A percentile compares a stretch with the other conserved stretches of the same genome.
These are phyloP conservation scores for Cladosporium sp. DNA, from an alignment of 2,329 filamentous ascomycete species.

Conservation along the genomic window DNA sequence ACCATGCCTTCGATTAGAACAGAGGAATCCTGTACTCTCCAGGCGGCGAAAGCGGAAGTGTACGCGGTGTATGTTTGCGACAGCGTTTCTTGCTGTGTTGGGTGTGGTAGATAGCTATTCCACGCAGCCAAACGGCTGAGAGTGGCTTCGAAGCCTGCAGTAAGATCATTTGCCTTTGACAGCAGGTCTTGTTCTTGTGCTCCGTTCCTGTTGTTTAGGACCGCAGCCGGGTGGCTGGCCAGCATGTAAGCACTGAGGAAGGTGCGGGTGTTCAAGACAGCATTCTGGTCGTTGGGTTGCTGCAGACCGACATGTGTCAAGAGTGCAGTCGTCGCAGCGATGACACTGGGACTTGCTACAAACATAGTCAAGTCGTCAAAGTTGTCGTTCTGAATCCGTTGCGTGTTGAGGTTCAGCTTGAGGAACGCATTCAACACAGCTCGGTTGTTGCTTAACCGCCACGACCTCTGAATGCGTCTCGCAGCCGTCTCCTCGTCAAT, in stretches of 20 bases:
- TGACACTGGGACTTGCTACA: slow-evolving; percentile 65
- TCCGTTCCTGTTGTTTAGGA: slow-evolving; percentile 74
- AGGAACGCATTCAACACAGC: slow-evolving; percentile 66
- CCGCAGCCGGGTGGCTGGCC: slow-evolving; percentile 73
- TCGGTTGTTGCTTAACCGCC: slow-evolving; percentile 61
- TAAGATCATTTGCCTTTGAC: slow-evolving; percentile 72
- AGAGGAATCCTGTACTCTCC: slow-evolving; percentile 78
- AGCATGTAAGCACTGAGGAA: slow-evolving; percentile 81
- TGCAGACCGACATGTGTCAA: slow-evolving; percentile 68
- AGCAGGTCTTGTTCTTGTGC: slow-evolving; percentile 71
- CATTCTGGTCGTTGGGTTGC: slow-evolving; percentile 58
- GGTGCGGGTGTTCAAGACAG: slow-evolving; percentile 68
- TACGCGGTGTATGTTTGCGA: slow-evolving; percentile 72
- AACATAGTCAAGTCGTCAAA: slow-evolving; percentile 74
- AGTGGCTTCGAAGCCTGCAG: slow-evolving; percentile 76
- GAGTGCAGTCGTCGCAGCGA: slow-evolving; percentile 65
- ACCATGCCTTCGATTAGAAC: slow-evolving; percentile 81
- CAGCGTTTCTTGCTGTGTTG: slow-evolving; percentile 61
- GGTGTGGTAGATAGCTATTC: slow-evolving; percentile 68
- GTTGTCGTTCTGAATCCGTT: slow-evolving; percentile 66
- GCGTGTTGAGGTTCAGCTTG: slow-evolving; percentile 67
- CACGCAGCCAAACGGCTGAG: slow-evolving; percentile 64
- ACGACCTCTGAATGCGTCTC: slow-evolving; percentile 67
- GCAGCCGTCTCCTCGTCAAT: slow-evolving; percentile 64
- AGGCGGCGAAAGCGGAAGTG: slow-evolving; percentile 76